Evolutionary conservation across 1,284 basidiomycete species (phyloP), one percentile per base, ranked within the genome.

Genomic region (Apiotrichum gracile): DNA sequence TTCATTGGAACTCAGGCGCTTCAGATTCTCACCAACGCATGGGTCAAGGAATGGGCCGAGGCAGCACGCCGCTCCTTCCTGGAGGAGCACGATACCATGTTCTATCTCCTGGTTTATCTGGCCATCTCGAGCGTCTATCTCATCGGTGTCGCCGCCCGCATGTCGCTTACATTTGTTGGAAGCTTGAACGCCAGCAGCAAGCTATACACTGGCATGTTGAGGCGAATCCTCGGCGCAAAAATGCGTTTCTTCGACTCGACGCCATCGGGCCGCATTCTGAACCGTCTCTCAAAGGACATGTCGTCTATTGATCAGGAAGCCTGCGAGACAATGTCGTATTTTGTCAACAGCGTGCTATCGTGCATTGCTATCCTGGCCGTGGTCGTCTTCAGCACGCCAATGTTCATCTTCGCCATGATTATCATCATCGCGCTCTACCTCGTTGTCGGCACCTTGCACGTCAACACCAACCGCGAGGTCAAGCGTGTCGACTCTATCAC

Each of bases 401-500:
- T 59, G 0, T 79, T 80, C 64, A 51, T 78, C 14, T 54, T 76
- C 9, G 69, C 73, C 2, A 67, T 78, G 8, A 48, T 73, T 10
- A 25, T 75, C 34, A 76, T 81, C 49, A 62, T 71, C 14, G 49
- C 70, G n/a, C 57, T 76, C 13, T 80, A 80, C 61, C 72, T 67
- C 53, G 24, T 66, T 40, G 66, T 78, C 26, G 78, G 78, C 0
- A 55, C 68, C 3, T 57, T 76, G 16, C 81, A 81, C 66, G 68
- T 80, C 21, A 63, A 70, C 5, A 76, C 78, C 9, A 77, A 73
- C 13, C 73, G 80, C 35, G 79, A 81, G 57, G 70, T 81, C 58
- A 82, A 82, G 69, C 77, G 81, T 16, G 72, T 79, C 29, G 81
- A 82, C 60, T 67, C 65, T 40, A 76, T 77, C 16, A 77, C 78